These are phyloP conservation scores for Aegle marmelos DNA, from an alignment of 345 rosid species.

Conservation along the genomic window DNA sequence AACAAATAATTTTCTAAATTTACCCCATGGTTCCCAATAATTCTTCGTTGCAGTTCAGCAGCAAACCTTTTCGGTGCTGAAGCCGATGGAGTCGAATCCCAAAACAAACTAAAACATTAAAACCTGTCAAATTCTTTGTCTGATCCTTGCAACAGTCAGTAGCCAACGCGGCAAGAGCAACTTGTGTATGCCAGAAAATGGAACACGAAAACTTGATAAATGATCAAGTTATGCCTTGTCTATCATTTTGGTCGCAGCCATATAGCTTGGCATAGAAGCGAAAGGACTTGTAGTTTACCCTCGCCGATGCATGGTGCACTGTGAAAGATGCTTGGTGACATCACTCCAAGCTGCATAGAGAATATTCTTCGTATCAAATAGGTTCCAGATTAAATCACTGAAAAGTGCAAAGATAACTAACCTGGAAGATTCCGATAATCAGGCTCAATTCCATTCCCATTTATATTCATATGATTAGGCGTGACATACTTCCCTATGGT, in stretches of 20 bases:
- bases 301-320: slow-evolving; percentile 50
- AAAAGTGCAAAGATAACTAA: slow-evolving; percentile 17
- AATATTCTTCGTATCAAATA: slow-evolving; percentile 5
- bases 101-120: background rate
- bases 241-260: background rate
- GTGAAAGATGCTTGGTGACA: slow-evolving; percentile 50
- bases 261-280: background rate
- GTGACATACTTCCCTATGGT: slow-evolving; percentile 88
- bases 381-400: slow-evolving; percentile 1
- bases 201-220: background rate
- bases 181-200: background rate
- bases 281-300: slow-evolving; percentile 28
- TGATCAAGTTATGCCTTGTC: background rate
- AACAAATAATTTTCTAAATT: background rate
- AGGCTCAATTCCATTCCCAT: slow-evolving; percentile 90
- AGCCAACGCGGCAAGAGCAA: background rate
- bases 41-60: background rate
- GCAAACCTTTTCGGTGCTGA: background rate
- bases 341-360: slow-evolving; percentile 68
- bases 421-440: slow-evolving; percentile 72
- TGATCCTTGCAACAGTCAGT: background rate
- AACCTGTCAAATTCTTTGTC: background rate
- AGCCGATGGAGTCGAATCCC: background rate
- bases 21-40: background rate
- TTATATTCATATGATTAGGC: slow-evolving; percentile 84